phyloP scores from a whole-genome alignment of 257 asterid genomes.

The Jacaranda mimosifolia region DNA sequence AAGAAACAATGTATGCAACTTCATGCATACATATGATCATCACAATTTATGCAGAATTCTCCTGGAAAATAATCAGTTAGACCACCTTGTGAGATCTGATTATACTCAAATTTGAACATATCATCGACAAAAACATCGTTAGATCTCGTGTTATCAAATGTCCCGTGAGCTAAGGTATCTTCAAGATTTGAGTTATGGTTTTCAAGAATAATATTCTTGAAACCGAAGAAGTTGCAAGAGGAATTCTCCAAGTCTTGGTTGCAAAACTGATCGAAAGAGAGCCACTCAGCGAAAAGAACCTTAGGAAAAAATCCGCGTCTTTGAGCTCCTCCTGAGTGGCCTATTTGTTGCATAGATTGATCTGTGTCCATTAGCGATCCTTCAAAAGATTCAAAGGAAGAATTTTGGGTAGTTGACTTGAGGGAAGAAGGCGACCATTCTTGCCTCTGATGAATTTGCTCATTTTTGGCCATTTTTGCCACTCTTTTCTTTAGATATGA shows the following conservation, averaged over 20 bases:
- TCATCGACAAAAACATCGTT: constrained; percentile 33
- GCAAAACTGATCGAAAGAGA: constrained; percentile 43
- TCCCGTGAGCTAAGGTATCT: constrained; percentile 42
- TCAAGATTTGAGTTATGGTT: constrained; percentile 32
- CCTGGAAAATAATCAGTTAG: constrained; percentile 45
- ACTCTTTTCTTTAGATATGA: constrained; percentile 55
- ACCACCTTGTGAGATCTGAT: constrained; percentile 41
- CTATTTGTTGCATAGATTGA: constrained; percentile 10
- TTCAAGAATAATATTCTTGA: constrained; percentile 20
- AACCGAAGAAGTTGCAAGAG: background rate
- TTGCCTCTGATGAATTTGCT: background rate
- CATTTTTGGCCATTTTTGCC: constrained; percentile 27
- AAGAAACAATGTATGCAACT: no score
- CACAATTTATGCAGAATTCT: constrained; percentile 42
- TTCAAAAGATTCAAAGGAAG: background rate
- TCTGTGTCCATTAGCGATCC: background rate
- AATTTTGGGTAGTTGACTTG: background rate
- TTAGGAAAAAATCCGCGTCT: constrained; percentile 46
- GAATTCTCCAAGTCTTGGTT: background rate
- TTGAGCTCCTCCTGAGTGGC: background rate
- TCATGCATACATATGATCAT: constrained; percentile 34
- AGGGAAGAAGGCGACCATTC: constrained; percentile 28
- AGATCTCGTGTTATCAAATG: constrained; percentile 23
- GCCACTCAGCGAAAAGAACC: constrained; percentile 68
- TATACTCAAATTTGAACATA: constrained; percentile 53